Evolutionary conservation across 1,284 basidiomycete species (phyloP).

Genomic region (Cutaneotrichosporon cutaneum): DNA sequence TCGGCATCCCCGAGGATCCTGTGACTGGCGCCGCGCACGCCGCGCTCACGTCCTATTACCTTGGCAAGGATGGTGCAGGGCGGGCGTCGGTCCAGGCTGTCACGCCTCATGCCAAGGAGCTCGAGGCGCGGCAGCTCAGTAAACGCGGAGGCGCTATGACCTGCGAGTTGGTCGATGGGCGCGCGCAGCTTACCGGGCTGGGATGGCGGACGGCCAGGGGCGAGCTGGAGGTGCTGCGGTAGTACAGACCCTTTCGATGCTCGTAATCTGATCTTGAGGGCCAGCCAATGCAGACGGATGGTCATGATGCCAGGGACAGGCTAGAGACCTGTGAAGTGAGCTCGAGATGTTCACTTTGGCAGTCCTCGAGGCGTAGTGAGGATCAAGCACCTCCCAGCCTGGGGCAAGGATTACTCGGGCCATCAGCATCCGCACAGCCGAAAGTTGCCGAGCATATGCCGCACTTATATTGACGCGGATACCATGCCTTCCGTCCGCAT

Average conservation of each 20-base stretch:
- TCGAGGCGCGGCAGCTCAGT: conserved; percentile 18
- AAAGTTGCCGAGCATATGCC: too few relatives aligned
- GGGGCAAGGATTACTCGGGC: too few relatives aligned
- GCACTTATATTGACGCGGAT: too few relatives aligned
- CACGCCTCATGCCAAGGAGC: not conserved
- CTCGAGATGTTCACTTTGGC: too few relatives aligned
- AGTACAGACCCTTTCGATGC: not conserved
- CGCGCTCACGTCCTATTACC: conserved; percentile 36
- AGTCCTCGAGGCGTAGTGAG: too few relatives aligned
- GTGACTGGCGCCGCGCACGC: conserved; percentile 43
- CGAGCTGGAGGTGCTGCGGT: conserved; percentile 15
- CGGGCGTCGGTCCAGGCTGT: not conserved
- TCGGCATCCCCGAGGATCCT: conserved; percentile 43
- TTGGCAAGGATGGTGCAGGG: conserved; percentile 9
- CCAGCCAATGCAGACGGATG: too few relatives aligned
- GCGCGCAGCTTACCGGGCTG: conserved; percentile 15
- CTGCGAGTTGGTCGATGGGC: conserved; percentile 5
- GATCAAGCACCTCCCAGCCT: too few relatives aligned
- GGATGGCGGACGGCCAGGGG: conserved; percentile 16
- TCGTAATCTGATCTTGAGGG: too few relatives aligned
- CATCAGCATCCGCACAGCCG: too few relatives aligned
- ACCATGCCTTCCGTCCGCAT: too few relatives aligned
- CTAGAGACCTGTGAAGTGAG: too few relatives aligned
- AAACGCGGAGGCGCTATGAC: conserved; percentile 12
- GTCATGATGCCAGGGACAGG: too few relatives aligned